Evolutionary conservation across 169 alveolate species (phyloP).

Genomic region (Babesia sp.): DNA sequence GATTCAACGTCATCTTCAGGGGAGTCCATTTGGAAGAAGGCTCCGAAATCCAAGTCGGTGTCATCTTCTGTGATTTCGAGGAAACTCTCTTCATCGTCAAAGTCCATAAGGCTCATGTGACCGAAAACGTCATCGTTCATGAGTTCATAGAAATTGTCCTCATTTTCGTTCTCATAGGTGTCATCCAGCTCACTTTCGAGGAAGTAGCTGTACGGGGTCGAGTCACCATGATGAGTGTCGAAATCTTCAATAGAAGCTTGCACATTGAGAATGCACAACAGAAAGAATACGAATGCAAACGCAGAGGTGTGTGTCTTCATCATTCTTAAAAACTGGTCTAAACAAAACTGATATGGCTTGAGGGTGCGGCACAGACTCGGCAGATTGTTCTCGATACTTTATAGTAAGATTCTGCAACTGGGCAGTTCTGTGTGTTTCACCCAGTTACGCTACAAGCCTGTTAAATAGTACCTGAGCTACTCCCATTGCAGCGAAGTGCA

Average conservation of each 20-base stretch:
- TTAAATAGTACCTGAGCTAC: too few species aligned
- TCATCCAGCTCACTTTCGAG: slow-evolving; percentile 11
- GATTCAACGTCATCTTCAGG: neutral
- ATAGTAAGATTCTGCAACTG: too few species aligned
- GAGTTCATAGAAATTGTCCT: neutral
- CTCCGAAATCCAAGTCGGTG: neutral
- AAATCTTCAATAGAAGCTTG: neutral
- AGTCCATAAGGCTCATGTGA: neutral
- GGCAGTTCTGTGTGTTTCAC: too few species aligned
- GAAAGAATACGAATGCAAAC: neutral
- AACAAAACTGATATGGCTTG: too few species aligned
- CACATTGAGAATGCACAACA: neutral
- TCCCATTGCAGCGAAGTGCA: slow-evolving; percentile 12
- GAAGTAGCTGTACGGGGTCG: slow-evolving; percentile 17
- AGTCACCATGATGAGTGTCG: neutral
- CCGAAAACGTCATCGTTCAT: neutral
- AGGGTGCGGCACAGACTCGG: too few species aligned
- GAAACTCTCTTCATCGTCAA: slow-evolving; percentile 2
- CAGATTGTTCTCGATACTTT: too few species aligned
- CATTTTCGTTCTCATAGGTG: slow-evolving; percentile 2
- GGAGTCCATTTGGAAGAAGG: slow-evolving; percentile 8
- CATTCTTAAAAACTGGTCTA: neutral
- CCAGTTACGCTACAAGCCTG: too few species aligned
- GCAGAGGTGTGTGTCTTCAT: neutral
- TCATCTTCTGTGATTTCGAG: slow-evolving; percentile 4